These are phyloP conservation scores for Pichia heedii DNA, from an alignment of 805 yeast species.

Conservation along the genomic window DNA sequence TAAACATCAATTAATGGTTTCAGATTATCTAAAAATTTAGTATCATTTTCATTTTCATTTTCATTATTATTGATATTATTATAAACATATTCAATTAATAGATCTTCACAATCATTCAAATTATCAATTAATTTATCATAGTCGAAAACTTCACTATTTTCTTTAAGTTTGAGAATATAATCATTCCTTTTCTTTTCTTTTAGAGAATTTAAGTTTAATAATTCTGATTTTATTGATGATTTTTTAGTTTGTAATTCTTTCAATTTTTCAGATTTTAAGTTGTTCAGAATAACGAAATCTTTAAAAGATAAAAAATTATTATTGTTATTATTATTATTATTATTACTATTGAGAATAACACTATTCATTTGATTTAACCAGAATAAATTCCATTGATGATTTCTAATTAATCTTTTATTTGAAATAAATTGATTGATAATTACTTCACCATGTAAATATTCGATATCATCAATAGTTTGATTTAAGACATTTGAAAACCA, in stretches of 20 bases:
- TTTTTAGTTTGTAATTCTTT: not conserved
- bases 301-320: not conserved
- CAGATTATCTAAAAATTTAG: not conserved
- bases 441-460: constrained; percentile 41
- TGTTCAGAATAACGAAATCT: not conserved
- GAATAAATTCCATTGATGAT: constrained; percentile 40
- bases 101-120: not conserved
- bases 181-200: constrained; percentile 1
- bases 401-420: constrained; percentile 33
- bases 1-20: not conserved
- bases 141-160: not conserved
- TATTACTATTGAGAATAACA: constrained; percentile 9
- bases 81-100: not conserved
- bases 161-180: not conserved
- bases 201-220: not conserved
- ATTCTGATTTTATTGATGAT: not conserved
- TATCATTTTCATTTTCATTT: constrained; percentile 1
- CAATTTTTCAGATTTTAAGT: constrained; percentile 2
- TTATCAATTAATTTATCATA: not conserved
- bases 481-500: constrained; percentile 20
- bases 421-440: constrained; percentile 36
- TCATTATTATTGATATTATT: constrained; percentile 1
- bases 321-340: not conserved
- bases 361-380: constrained; percentile 38
- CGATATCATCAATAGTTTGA: constrained; percentile 36